These are phyloP conservation scores for Blastocystis sp. DNA, from an alignment of 352 stramenopile genomes.

Conservation along the genomic window DNA sequence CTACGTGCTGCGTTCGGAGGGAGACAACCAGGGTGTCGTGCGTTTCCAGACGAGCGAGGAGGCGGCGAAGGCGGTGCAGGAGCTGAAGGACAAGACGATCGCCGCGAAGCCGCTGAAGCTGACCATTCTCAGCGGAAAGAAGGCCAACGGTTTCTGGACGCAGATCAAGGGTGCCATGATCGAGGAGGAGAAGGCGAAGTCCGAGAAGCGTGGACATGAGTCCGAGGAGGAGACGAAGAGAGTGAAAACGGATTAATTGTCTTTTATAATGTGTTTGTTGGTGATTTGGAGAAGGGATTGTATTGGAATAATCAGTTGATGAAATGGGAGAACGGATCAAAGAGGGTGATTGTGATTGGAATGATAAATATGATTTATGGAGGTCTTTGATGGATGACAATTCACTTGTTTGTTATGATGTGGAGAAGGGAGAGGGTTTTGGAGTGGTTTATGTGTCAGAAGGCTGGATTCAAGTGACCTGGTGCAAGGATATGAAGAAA, in stretches of 20 bases:
- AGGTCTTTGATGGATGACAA: too few species aligned
- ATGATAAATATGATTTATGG: too few species aligned
- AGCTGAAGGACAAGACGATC: constrained; percentile 29
- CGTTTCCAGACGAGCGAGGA: constrained; percentile 24
- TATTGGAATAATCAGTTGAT: not conserved
- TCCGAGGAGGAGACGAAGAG: not conserved
- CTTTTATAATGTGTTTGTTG: not conserved
- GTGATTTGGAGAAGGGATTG: not conserved
- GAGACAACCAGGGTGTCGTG: constrained; percentile 33
- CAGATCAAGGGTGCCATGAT: constrained; percentile 48
- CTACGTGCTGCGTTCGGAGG: constrained; percentile 2
- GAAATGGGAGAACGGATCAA: not conserved
- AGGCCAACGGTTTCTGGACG: constrained; percentile 46
- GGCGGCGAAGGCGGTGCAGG: constrained; percentile 15
- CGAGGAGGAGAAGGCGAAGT: constrained; percentile 12
- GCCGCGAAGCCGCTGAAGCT: constrained; percentile 34
- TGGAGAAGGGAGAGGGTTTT: too few species aligned
- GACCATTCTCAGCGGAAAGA: constrained; percentile 26
- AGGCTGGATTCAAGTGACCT: too few species aligned
- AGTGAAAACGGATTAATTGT: not conserved
- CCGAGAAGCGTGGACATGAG: constrained; percentile 5
- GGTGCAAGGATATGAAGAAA: too few species aligned
- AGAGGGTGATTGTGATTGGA: too few species aligned
- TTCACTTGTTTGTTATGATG: too few species aligned
- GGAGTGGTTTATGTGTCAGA: too few species aligned